These are phyloP conservation scores for Oenanthe javanica DNA, from an alignment of 140 eudicot genomes.

Conservation along the genomic window DNA sequence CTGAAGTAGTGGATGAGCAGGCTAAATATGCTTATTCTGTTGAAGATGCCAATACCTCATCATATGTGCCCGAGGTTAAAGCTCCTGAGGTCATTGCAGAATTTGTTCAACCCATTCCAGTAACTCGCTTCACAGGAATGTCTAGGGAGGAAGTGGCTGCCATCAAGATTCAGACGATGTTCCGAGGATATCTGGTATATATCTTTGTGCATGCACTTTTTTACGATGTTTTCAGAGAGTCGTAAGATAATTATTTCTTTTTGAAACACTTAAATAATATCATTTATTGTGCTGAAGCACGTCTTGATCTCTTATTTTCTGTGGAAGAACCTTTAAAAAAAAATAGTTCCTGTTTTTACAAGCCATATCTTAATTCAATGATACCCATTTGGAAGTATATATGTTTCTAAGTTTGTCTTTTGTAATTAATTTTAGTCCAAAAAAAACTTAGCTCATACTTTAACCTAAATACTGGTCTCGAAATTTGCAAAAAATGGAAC, in stretches of 20 bases:
- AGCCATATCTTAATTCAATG: neutral
- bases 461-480: neutral
- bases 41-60: conserved; percentile 38
- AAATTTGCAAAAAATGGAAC: neutral
- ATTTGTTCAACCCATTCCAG: conserved; percentile 35
- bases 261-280: neutral
- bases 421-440: neutral
- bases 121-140: conserved; percentile 38
- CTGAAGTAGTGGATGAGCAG: conserved; percentile 53
- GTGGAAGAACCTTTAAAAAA: neutral
- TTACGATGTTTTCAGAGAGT: neutral
- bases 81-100: conserved; percentile 57
- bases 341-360: neutral
- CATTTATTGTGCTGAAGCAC: neutral
- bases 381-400: neutral
- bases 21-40: conserved; percentile 40
- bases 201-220: conserved; percentile 6
- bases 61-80: conserved; percentile 45
- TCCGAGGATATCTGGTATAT: conserved; percentile 60
- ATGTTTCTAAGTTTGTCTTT: neutral
- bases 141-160: conserved; percentile 57
- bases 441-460: neutral
- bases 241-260: neutral
- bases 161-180: conserved; percentile 46
- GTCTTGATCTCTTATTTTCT: neutral